Evolutionary conservation across 306 rosid species (phyloP), one percentile per base, ranked within the genome.

Genomic region (Pueraria montana): DNA sequence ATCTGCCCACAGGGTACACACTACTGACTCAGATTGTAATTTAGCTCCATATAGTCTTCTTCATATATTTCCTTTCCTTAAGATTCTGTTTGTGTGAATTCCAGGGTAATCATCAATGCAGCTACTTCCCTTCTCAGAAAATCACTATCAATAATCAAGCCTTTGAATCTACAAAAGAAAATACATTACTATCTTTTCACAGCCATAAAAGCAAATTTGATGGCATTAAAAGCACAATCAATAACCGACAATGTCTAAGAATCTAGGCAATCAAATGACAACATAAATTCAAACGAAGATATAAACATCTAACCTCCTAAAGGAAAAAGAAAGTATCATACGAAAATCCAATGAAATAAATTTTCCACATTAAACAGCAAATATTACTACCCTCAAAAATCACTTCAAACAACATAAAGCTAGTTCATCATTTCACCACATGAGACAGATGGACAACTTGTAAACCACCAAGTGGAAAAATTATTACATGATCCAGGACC

Each of bases 141-240:
- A 88, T 80, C n/a, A 79, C 75, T 67, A 84, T 78, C 71, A 90
- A 80, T 74, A 86, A 90, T 77, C 75, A 83, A 84, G 82, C 79
- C 32, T 89, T 84, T 68, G 83, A 87, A 87, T 92, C 94, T 89
- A 92, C 93, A 90, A 79, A 21, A 76, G 49, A 84, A 45, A 63
- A 52, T 23, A 8, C 55, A 72, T 55, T 23, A 38, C 50, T 49
- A 67, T 32, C 6, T 56, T 72, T 38, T 23, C 38, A 55, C 11
- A 24, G 48, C 26, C 23, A 13, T 27, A 27, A 46, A 77, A 67
- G 18, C 9, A 24, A 59, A 45, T 3, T 27, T 43, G 17, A 40
- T 1, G 13, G 21, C 36, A 43, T 26, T 27, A 65, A 61, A 76
- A 76, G 20, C 42, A 72, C 43, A 59, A 59, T 40, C 10, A 49